These are phyloP conservation scores for Ramularia collo-cygni DNA, from an alignment of 2,329 filamentous ascomycete species.

Conservation along the genomic window DNA sequence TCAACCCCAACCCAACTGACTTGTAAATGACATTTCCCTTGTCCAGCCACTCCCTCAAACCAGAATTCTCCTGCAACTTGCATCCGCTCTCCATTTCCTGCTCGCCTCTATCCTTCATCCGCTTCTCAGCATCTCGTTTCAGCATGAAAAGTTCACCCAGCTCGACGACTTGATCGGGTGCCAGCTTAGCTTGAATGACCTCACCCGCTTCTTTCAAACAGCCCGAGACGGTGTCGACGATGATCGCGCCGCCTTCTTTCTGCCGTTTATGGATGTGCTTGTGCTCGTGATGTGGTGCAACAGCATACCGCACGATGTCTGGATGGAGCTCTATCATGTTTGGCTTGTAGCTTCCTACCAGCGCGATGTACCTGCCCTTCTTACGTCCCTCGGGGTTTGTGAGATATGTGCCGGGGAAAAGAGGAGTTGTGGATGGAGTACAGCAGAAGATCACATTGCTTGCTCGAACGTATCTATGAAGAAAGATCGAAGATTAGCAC, in stretches of 20 bases:
- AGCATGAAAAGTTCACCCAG: conserved; percentile 72
- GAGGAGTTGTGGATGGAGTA: conserved; percentile 64
- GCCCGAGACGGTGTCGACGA: conserved; percentile 66
- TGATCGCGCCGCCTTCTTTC: conserved; percentile 51
- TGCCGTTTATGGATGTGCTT: conserved; percentile 59
- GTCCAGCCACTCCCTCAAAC: conserved; percentile 48
- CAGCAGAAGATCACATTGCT: conserved; percentile 85
- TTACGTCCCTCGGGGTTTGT: conserved; percentile 63
- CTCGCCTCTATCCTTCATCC: conserved; percentile 24
- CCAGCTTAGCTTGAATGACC: conserved; percentile 69
- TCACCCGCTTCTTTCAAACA: conserved; percentile 81
- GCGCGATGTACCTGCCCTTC: conserved; percentile 65
- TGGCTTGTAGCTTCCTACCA: conserved; percentile 62
- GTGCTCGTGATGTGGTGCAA: conserved; percentile 46
- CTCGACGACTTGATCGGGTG: conserved; percentile 72
- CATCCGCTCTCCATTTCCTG: conserved; percentile 19
- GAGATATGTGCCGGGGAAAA: conserved; percentile 69
- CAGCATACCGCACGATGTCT: conserved; percentile 62
- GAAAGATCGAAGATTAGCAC: too few relatives aligned
- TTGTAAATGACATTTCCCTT: conserved; percentile 63
- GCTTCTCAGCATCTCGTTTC: conserved; percentile 45
- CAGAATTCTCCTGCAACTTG: conserved; percentile 31
- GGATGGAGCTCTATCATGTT: conserved; percentile 79
- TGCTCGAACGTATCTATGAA: conserved; percentile 59
- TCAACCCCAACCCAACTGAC: conserved; percentile 60